Evolutionary conservation across 768 basidiomycete genomes (phyloP).

Genomic region (Cyclocybe aegerita): DNA sequence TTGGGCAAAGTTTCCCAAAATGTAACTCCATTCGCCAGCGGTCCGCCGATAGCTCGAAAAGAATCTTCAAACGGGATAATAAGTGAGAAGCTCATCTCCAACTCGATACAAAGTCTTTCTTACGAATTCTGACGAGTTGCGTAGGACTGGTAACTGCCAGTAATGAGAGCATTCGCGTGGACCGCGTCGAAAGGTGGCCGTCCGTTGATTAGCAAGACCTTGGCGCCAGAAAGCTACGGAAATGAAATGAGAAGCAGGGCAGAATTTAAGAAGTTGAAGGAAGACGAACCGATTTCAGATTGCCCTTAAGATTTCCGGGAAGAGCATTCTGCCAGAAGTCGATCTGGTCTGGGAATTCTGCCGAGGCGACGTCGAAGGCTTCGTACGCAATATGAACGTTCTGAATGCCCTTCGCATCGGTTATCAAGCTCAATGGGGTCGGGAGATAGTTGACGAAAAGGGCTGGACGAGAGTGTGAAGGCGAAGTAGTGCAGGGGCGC

Average conservation of each 20-base stretch:
- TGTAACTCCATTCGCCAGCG: slow-evolving; percentile 38
- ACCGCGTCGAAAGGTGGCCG: slow-evolving; percentile 51
- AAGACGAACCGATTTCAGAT: slow-evolving; percentile 39
- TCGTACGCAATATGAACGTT: slow-evolving; percentile 56
- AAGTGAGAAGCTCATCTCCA: too few species aligned
- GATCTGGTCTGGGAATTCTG: slow-evolving; percentile 53
- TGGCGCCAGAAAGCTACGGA: slow-evolving; percentile 45
- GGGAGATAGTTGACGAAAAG: slow-evolving; percentile 49
- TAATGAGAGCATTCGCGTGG: slow-evolving; percentile 47
- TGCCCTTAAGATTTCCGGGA: slow-evolving; percentile 44
- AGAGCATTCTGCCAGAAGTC: slow-evolving; percentile 57
- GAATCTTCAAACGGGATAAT: slow-evolving; percentile 28
- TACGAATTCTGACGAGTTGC: slow-evolving; percentile 49
- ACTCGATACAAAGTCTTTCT: slow-evolving; percentile 1
- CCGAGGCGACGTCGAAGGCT: slow-evolving; percentile 52
- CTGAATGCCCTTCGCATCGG: slow-evolving; percentile 42
- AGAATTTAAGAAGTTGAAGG: background rate
- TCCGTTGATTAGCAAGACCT: slow-evolving; percentile 54
- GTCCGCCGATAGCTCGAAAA: slow-evolving; percentile 43
- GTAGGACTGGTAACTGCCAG: slow-evolving; percentile 52
- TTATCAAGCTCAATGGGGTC: slow-evolving; percentile 46
- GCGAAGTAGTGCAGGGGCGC: background rate
- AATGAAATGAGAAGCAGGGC: background rate
- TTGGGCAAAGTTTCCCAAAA: slow-evolving; percentile 56
- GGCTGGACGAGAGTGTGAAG: slow-evolving; percentile 22